Evolutionary conservation across 768 basidiomycete genomes (phyloP).

Genomic region (Kwoniella bestiolae): DNA sequence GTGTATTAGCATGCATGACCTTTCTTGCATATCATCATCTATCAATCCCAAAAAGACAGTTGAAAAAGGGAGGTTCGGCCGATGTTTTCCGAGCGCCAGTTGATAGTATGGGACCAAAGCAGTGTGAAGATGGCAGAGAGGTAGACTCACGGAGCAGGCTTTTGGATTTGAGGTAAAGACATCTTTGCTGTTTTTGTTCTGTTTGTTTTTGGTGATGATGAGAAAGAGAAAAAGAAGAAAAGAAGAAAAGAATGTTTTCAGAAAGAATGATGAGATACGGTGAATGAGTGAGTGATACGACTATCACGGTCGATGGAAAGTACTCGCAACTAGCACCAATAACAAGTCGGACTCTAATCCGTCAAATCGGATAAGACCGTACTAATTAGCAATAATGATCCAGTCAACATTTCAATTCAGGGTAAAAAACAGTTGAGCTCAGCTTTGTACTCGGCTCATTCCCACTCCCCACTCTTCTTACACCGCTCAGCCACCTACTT

Average conservation of each 20-base stretch:
- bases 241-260: background rate
- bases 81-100: background rate
- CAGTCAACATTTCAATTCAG: background rate
- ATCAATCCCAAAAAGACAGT: too few species aligned
- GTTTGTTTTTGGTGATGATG: conserved; percentile 5
- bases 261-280: background rate
- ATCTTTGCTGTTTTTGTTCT: conserved; percentile 15
- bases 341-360: background rate
- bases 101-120: background rate
- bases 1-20: background rate
- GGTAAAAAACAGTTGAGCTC: background rate
- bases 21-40: too few species aligned
- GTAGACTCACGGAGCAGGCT: conserved; percentile 69
- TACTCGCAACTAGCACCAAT: conserved; percentile 2
- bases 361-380: conserved; percentile 9
- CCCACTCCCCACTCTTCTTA: background rate
- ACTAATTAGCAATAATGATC: background rate
- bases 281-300: background rate
- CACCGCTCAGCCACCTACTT: too few species aligned
- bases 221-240: conserved; percentile 7
- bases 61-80: conserved; percentile 5
- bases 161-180: conserved; percentile 64
- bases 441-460: background rate
- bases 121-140: conserved; percentile 62
- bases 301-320: conserved; percentile 8